phyloP scores from a whole-genome alignment of 768 basidiomycete genomes.

The Kwoniella botswanensis region DNA sequence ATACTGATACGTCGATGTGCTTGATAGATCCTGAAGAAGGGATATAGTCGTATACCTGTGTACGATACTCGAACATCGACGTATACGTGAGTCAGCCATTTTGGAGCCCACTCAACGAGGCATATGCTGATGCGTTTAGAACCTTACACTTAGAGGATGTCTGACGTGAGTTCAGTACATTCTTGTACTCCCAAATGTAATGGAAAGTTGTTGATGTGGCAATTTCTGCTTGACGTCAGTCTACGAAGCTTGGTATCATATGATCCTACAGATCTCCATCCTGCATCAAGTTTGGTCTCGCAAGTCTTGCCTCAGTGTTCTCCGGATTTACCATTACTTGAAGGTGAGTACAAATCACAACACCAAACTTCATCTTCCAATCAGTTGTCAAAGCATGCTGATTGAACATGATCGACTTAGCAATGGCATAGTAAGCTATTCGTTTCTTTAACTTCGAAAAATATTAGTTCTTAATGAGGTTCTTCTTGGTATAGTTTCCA shows the following conservation, averaged over 20 bases:
- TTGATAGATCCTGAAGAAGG: slow-evolving; percentile 45
- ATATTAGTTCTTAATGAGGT: neutral
- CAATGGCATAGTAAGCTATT: slow-evolving; percentile 43
- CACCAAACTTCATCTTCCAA: neutral
- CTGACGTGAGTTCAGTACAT: slow-evolving; percentile 19
- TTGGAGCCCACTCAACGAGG: neutral
- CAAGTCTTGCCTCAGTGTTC: slow-evolving; percentile 49
- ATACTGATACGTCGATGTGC: no score
- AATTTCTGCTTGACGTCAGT: slow-evolving; percentile 9
- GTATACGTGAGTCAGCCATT: slow-evolving; percentile 38
- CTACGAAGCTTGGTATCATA: slow-evolving; percentile 47
- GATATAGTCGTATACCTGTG: slow-evolving; percentile 51
- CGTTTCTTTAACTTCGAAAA: neutral
- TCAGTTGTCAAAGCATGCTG: neutral
- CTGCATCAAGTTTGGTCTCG: slow-evolving; percentile 37
- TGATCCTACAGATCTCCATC: slow-evolving; percentile 46
- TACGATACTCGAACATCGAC: slow-evolving; percentile 43
- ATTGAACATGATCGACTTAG: slow-evolving; percentile 12
- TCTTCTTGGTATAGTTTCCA: slow-evolving; percentile 43
- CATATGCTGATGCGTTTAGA: neutral
- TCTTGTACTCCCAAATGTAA: neutral
- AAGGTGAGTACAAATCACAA: slow-evolving; percentile 34
- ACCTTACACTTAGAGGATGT: slow-evolving; percentile 28
- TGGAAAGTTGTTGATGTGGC: neutral
- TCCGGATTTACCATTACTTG: slow-evolving; percentile 44